phyloP scores from a whole-genome alignment of 352 stramenopile genomes.

The Phytophthora tubulina region DNA sequence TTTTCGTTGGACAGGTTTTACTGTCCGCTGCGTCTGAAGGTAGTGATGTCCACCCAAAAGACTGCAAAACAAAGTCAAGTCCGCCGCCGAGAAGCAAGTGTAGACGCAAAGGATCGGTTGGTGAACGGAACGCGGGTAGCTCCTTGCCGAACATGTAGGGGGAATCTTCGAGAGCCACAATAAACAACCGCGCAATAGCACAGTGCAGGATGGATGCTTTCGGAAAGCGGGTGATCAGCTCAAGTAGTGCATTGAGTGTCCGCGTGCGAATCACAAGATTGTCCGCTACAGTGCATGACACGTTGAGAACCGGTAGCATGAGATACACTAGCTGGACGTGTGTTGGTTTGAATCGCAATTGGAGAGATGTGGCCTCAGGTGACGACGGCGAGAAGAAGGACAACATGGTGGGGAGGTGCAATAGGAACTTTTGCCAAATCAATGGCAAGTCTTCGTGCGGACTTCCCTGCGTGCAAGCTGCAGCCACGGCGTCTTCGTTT shows the following conservation, averaged over 20 bases:
- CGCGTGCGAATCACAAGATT: conserved; percentile 45
- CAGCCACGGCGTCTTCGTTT: conserved; percentile 10
- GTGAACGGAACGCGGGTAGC: conserved; percentile 63
- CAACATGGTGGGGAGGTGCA: conserved; percentile 53
- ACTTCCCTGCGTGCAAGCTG: conserved; percentile 40
- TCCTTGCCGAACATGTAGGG: conserved; percentile 87
- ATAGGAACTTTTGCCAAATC: conserved; percentile 72
- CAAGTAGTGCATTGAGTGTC: conserved; percentile 71
- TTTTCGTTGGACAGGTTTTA: conserved; percentile 6
- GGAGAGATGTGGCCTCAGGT: conserved; percentile 13
- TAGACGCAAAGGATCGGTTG: conserved; percentile 60
- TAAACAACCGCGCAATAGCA: conserved; percentile 72
- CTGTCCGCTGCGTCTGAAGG: background rate
- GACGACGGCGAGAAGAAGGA: conserved; percentile 38
- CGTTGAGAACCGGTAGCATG: conserved; percentile 80
- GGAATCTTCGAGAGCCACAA: conserved; percentile 82
- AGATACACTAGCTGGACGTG: conserved; percentile 82
- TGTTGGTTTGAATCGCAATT: conserved; percentile 59
- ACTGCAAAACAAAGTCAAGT: conserved; percentile 52
- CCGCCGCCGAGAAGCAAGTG: conserved; percentile 63
- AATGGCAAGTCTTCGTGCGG: conserved; percentile 66
- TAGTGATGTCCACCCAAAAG: conserved; percentile 41
- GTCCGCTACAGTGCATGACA: conserved; percentile 71
- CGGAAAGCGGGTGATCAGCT: conserved; percentile 93
- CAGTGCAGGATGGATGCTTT: conserved; percentile 85